Conservation (phyloP, 2,329 filamentous ascomycete species). For the Escovopsis weberi region DNA sequence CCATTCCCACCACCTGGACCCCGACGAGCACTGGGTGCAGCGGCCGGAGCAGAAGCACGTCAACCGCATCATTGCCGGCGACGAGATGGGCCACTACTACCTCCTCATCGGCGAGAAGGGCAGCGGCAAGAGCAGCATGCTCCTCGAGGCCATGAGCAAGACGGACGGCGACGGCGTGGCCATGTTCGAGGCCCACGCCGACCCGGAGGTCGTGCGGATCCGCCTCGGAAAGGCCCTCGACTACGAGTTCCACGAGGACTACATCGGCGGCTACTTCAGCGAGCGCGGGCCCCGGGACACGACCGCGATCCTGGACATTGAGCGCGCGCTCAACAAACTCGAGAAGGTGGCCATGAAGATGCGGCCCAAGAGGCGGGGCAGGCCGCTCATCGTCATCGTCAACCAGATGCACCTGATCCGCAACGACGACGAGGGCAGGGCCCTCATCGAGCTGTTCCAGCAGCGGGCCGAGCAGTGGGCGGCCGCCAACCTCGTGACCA, state of each 20-base stretch:
- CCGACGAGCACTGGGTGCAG: conserved; percentile 51
- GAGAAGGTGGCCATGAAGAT: conserved; percentile 82
- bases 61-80: conserved; percentile 68
- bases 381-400: conserved; percentile 80
- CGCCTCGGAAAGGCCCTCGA: conserved; percentile 86
- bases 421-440: conserved; percentile 84
- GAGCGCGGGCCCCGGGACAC: conserved; percentile 86
- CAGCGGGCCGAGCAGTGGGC: conserved; percentile 96
- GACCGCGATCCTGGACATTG: conserved; percentile 84
- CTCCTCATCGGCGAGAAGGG: conserved; percentile 91
- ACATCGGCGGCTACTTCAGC: conserved; percentile 90
- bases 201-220: conserved; percentile 88
- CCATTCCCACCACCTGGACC: conserved; percentile 21
- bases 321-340: conserved; percentile 91
- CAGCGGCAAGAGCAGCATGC: conserved; percentile 91
- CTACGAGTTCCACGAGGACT: conserved; percentile 96
- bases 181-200: conserved; percentile 93
- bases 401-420: conserved; percentile 86
- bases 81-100: conserved; percentile 69
- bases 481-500: conserved; percentile 75
- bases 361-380: conserved; percentile 41
- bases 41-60: conserved; percentile 71
- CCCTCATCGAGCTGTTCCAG: conserved; percentile 86
- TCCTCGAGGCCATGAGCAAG: conserved; percentile 88
- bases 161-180: conserved; percentile 77